Conservation (phyloP, 106 monocot genomes). For the Posidonia australis region DNA sequence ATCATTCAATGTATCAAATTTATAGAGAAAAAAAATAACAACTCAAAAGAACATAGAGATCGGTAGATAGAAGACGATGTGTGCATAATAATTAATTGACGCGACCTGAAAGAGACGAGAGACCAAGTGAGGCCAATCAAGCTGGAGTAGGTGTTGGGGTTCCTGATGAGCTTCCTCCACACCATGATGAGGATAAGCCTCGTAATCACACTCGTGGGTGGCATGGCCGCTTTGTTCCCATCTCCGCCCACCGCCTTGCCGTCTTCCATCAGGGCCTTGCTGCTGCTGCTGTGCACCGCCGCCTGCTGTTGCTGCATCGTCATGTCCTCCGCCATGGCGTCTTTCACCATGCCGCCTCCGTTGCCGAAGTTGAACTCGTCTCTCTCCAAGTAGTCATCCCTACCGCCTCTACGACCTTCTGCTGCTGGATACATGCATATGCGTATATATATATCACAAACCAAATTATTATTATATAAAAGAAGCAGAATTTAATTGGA, state of each 20-base stretch:
- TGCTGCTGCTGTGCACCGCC: conserved; percentile 14
- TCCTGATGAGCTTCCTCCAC: no score
- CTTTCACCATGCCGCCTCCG: no score
- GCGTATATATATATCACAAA: not conserved
- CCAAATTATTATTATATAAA: not conserved
- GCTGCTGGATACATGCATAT: no score
- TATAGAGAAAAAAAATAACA: no score
- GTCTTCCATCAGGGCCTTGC: conserved; percentile 4
- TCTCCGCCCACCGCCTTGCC: conserved; percentile 4
- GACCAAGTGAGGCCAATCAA: conserved; percentile 78
- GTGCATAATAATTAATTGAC: no score
- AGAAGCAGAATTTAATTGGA: no score
- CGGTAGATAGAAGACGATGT: no score
- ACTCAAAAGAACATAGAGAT: no score
- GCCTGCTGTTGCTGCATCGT: conserved; percentile 18
- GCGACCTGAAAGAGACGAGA: conserved; percentile 70
- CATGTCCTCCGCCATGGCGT: no score
- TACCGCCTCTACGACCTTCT: not conserved
- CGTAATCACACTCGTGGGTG: conserved; percentile 93
- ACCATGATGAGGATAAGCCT: conserved; percentile 83
- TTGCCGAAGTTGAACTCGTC: conserved; percentile 81
- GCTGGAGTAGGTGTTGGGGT: conserved; percentile 94
- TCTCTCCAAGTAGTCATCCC: conserved; percentile 39
- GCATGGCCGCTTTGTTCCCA: conserved; percentile 26
- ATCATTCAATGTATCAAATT: no score